Evolutionary conservation across 2,329 filamentous ascomycete genomes (phyloP).

Genomic region (Fusarium caatingaense): DNA sequence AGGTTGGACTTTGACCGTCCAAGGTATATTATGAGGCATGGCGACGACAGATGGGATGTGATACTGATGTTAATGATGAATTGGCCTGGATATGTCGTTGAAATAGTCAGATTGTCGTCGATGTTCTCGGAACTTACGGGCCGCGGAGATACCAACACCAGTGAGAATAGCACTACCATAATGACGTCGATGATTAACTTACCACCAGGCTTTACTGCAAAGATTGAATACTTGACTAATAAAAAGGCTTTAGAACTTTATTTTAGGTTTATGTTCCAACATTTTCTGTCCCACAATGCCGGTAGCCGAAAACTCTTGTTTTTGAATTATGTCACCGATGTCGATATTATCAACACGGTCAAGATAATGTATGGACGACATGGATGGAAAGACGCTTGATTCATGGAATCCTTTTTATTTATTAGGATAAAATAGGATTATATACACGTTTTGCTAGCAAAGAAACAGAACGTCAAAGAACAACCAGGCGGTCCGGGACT

Average conservation of each 20-base stretch:
- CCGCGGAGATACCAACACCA: neutral
- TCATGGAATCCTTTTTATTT: neutral
- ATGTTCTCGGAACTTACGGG: neutral
- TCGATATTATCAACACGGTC: neutral
- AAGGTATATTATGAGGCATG: neutral
- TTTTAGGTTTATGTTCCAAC: neutral
- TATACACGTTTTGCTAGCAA: neutral
- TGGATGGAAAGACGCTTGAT: neutral
- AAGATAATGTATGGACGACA: neutral
- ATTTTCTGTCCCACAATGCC: neutral
- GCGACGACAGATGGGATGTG: accelerated
- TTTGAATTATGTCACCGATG: neutral
- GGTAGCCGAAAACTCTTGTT: neutral
- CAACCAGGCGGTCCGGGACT: neutral
- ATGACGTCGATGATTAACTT: neutral
- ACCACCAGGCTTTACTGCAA: neutral
- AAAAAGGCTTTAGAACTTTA: neutral
- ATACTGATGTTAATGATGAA: too few relatives aligned
- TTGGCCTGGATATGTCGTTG: neutral
- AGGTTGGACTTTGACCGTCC: neutral
- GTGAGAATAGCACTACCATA: neutral
- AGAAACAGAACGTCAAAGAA: neutral
- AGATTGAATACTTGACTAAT: neutral
- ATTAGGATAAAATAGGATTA: neutral
- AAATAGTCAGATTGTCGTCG: neutral